These are phyloP conservation scores for Nemania bipapillata DNA, from an alignment of 2,329 filamentous ascomycete species.

Conservation along the genomic window DNA sequence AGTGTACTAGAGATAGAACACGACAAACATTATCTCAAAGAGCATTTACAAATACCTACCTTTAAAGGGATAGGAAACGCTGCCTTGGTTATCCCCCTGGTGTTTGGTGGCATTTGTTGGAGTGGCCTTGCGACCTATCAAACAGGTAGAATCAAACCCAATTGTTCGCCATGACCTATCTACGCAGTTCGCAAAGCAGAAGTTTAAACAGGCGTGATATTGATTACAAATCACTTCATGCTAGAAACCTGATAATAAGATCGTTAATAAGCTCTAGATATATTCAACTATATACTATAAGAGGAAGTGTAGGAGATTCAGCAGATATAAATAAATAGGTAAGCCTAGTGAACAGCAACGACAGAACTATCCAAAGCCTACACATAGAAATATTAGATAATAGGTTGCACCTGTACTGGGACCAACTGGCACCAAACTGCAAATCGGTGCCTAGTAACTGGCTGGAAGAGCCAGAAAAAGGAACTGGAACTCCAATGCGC, in stretches of 20 bases:
- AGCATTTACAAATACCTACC: not conserved
- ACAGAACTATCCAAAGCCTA: too few species aligned
- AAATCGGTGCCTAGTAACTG: not conserved
- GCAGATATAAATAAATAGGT: not conserved
- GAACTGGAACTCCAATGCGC: conserved; percentile 13
- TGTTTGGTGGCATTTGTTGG: not conserved
- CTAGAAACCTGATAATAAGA: not conserved
- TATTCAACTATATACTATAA: too few species aligned
- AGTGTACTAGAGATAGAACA: not conserved
- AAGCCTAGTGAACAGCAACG: not conserved
- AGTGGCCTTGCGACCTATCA: not conserved
- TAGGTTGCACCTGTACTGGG: not conserved
- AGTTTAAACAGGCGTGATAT: not conserved
- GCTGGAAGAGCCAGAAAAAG: not conserved
- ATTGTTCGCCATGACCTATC: not conserved
- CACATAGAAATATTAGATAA: too few species aligned
- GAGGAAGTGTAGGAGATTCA: not conserved
- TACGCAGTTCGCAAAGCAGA: not conserved
- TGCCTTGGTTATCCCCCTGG: not conserved
- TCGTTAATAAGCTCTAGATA: not conserved
- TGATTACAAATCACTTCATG: not conserved
- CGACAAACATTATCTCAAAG: not conserved
- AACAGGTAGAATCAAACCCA: not conserved
- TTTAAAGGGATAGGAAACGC: not conserved
- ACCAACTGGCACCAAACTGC: not conserved